These are phyloP conservation scores for Penium margaritaceum DNA, from an alignment of 139 green algal species.

Conservation along the genomic window DNA sequence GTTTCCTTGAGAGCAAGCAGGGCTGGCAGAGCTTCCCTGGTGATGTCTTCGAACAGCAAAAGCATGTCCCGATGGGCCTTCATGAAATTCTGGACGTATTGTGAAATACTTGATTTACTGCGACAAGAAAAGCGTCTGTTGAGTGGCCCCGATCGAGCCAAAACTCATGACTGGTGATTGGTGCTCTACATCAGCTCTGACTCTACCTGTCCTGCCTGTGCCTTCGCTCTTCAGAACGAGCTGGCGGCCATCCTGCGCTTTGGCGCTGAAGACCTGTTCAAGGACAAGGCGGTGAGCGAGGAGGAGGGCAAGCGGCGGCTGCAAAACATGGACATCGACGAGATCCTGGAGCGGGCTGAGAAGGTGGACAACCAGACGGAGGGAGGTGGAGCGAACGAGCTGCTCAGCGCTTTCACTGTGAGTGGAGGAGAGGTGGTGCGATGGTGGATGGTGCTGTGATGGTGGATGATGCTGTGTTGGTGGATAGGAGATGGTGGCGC, in stretches of 20 bases:
- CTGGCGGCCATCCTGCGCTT: constrained; percentile 88
- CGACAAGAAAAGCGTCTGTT: too few relatives aligned
- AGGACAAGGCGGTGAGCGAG: constrained; percentile 51
- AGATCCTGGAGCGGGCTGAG: constrained; percentile 83
- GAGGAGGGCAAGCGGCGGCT: constrained; percentile 31
- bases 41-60: too few relatives aligned
- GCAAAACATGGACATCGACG: constrained; percentile 72
- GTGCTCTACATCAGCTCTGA: too few relatives aligned
- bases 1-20: too few relatives aligned
- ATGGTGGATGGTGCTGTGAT: not conserved
- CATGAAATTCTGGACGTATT: too few relatives aligned
- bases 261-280: constrained; percentile 89
- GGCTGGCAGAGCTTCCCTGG: too few relatives aligned
- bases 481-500: too few relatives aligned
- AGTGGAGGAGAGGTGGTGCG: not conserved
- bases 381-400: constrained; percentile 52
- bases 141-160: too few relatives aligned
- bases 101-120: too few relatives aligned
- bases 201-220: not conserved
- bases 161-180: too few relatives aligned
- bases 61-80: too few relatives aligned
- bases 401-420: constrained; percentile 65
- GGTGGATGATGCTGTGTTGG: too few relatives aligned
- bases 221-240: constrained; percentile 71
- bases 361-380: constrained; percentile 50